Base-by-base conservation (phyloP, 805 yeast species). In the Lipomyces mesembrius region DNA sequence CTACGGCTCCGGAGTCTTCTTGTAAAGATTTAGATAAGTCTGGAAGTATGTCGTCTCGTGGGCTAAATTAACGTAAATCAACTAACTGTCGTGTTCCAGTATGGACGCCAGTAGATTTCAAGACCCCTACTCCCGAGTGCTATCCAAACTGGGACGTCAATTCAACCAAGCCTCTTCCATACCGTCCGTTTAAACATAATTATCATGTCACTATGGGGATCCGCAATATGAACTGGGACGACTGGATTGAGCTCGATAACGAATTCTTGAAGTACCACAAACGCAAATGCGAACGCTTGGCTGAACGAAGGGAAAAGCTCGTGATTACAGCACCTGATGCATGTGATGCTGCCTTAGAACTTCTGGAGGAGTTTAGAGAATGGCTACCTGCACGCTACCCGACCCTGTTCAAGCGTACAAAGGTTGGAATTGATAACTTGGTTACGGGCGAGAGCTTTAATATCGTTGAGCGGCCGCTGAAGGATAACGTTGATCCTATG, bases 161-260 rank as follows among this genome's bases (percentile, higher is more conserved):
- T 12, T 77, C 77, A 2, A 86, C 89, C 3, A 78, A 76, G 63
- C 89, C 90, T 1, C 73, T 85, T 49, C 87, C 89, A n/a, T 87
- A 87, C 73, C 79, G 90, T 59, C 90, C 91, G 0, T 88, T 88
- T 78, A 86, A 83, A 74, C 88, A 86, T 75, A 85, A 84, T 66
- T 88, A 88, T 74, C 83, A 79, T 71, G 82, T 88, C 59, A 88
- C 88, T 29, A 88, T 88, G 92, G 92, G 91, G 6, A 87, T 87
- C 55, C 78, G 91, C 69, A 79, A 79, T 65, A 83, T 87, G 88
- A 84, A 86, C 59, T 84, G 83, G 82, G 78, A 84, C 62, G 80
- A 79, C 60, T 88, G 92, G 92, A 84, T 88, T 68, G 88, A 88
- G 74, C 79, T 88, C 65, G 91, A 88, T 75, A 86, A 85, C 67